Evolutionary conservation across 75 land plant genomes (phyloP).

Genomic region (Picea glauca): DNA sequence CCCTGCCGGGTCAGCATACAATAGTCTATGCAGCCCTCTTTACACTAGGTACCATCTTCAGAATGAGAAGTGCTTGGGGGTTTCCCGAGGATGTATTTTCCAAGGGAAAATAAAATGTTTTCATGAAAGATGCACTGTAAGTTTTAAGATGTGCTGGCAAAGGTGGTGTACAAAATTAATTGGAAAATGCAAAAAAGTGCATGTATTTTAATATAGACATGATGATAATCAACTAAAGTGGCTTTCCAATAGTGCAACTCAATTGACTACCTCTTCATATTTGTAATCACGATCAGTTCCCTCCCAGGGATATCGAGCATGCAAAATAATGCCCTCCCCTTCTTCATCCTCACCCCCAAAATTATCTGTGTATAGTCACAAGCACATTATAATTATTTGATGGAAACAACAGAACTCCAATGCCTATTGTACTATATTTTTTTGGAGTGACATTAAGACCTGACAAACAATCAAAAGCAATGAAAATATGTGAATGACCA

Average conservation of each 20-base stretch:
- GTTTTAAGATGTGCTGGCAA: no score
- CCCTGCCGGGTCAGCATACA: no score
- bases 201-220: background rate
- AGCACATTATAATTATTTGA: background rate
- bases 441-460: no score
- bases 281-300: constrained; percentile 82
- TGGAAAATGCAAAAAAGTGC: background rate
- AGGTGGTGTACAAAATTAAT: background rate
- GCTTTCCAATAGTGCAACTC: background rate
- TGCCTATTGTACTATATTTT: background rate
- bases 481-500: background rate
- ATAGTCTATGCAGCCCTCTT: no score
- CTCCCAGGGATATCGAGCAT: constrained; percentile 75
- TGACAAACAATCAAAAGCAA: background rate
- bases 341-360: constrained; percentile 59
- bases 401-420: background rate
- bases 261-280: constrained; percentile 77
- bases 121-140: no score
- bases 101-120: no score
- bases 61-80: no score
- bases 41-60: no score
- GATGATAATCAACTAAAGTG: background rate
- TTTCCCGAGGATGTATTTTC: no score
- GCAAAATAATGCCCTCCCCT: constrained; percentile 60
- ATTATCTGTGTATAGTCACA: constrained; percentile 14